Evolutionary conservation across 2,329 filamentous ascomycete genomes (phyloP).

Genomic region (Zasmidium angulare): DNA sequence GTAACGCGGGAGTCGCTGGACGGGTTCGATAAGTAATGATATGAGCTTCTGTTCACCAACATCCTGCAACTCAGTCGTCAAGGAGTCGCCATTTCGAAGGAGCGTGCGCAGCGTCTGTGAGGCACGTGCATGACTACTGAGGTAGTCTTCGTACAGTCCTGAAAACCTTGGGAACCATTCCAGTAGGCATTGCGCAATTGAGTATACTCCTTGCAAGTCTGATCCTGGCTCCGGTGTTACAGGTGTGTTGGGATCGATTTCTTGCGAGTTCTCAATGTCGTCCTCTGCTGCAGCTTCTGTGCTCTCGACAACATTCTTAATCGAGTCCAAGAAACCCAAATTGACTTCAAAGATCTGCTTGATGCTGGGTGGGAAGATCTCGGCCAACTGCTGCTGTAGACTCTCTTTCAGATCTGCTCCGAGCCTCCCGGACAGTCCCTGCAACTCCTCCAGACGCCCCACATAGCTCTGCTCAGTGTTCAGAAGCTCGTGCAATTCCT

Average conservation of each 20-base stretch:
- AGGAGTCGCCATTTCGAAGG: constrained; percentile 72
- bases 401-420: constrained; percentile 69
- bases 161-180: constrained; percentile 94
- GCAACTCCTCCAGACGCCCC: constrained; percentile 63
- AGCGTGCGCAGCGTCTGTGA: constrained; percentile 77
- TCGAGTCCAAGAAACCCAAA: constrained; percentile 71
- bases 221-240: constrained; percentile 60
- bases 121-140: constrained; percentile 84
- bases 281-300: constrained; percentile 76
- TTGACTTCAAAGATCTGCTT: constrained; percentile 81
- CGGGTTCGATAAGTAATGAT: constrained; percentile 91
- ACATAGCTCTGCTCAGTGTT: constrained; percentile 96
- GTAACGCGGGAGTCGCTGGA: constrained; percentile 90
- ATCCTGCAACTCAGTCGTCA: constrained; percentile 75
- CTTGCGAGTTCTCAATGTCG: constrained; percentile 65
- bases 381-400: constrained; percentile 55
- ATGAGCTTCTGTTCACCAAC: constrained; percentile 87
- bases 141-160: constrained; percentile 88
- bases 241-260: constrained; percentile 44
- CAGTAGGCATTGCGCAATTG: constrained; percentile 76
- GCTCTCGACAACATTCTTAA: constrained; percentile 75
- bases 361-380: constrained; percentile 80
- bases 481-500: constrained; percentile 86
- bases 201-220: constrained; percentile 60
- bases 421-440: constrained; percentile 77